Conservation (phyloP, 2,329 filamentous ascomycete genomes). For the Aspergillus brasiliensis region DNA sequence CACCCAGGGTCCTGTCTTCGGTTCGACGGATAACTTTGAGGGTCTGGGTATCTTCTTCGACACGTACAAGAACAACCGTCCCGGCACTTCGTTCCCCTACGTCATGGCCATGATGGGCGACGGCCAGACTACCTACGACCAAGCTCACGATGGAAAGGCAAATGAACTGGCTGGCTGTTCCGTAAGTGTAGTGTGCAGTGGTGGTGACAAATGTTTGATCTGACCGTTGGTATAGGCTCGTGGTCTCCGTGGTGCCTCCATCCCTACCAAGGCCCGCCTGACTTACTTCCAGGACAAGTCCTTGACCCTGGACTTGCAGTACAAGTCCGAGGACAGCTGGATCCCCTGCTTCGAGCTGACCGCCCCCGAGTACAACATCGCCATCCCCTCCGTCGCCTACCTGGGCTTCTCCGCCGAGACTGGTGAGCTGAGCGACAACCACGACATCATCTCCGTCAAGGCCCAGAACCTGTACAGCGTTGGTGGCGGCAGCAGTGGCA, state of each 20-base stretch:
- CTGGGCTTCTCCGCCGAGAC: conserved; percentile 74
- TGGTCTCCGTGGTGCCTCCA: conserved; percentile 76
- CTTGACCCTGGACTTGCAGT: conserved; percentile 87
- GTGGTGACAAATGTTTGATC: background rate
- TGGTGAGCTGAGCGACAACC: conserved; percentile 94
- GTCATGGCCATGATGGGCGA: conserved; percentile 99
- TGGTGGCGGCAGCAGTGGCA: conserved; percentile 29
- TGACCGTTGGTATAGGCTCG: conserved; percentile 58
- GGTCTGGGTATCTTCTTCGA: conserved; percentile 95
- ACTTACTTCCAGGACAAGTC: conserved; percentile 98
- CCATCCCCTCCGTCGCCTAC: conserved; percentile 73
- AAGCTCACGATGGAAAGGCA: conserved; percentile 89
- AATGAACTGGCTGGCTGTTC: conserved; percentile 95
- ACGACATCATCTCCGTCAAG: conserved; percentile 87
- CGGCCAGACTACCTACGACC: conserved; percentile 84
- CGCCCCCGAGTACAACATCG: conserved; percentile 64
- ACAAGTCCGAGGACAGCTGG: conserved; percentile 89
- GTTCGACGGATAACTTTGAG: conserved; percentile 84
- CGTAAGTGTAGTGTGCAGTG: conserved; percentile 44
- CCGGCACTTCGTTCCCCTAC: conserved; percentile 92
- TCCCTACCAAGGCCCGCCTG: conserved; percentile 82
- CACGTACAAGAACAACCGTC: conserved; percentile 99
- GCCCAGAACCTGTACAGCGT: conserved; percentile 83
- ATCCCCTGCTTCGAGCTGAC: conserved; percentile 78
- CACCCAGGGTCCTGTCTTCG: conserved; percentile 80